Base-by-base conservation (phyloP, 345 rosid genomes). In the Acer yangbiense region DNA sequence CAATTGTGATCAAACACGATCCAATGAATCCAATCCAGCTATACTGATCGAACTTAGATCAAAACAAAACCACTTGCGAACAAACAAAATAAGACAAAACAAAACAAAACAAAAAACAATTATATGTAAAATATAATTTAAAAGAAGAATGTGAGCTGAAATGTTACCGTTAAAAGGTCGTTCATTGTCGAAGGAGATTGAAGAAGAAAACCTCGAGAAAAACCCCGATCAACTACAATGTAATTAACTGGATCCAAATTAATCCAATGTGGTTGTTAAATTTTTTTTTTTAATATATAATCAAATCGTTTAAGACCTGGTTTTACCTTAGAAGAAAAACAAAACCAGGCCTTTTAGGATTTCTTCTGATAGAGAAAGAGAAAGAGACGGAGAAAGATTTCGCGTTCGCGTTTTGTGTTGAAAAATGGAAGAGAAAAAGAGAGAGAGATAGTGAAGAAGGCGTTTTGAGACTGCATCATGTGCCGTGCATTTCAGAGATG, bases 81-180 rank as follows among this genome's bases (percentile, higher is more conserved):
- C 55, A 35, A 29, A 43, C 27, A 39, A 12, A 57, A 58, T 1
- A 41, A 41, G 62, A 41, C 11, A 2, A 20, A 14, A 23, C 7
- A 46, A 46, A 9, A 46, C 3, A 10, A 46, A 46, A 46, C n/a
- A 1, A 46, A 25, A 10, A 10, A 46, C 0, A 46, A 46, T 9
- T 10, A 46, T 11, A 10, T 46, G 14, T 46, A 46, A 46, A 46
- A 46, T 46, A 46, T 46, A 46, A 46, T 46, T 46, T 46, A 43
- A n/a, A 50, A 17, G 12, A 29, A 11, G 21, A 29, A 61, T 1
- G 63, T 17, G 63, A 65, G 63, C 77, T 48, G 61, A 78, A 55
- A 67, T 16, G 21, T 39, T 78, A 78, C 81, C 77, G 72, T 48
- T 43, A 78, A 58, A 27, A 78, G 77, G 67, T 78, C 81, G 68